Evolutionary conservation across 2,329 filamentous ascomycete species (phyloP).

Genomic region (Aspergillus tanneri): DNA sequence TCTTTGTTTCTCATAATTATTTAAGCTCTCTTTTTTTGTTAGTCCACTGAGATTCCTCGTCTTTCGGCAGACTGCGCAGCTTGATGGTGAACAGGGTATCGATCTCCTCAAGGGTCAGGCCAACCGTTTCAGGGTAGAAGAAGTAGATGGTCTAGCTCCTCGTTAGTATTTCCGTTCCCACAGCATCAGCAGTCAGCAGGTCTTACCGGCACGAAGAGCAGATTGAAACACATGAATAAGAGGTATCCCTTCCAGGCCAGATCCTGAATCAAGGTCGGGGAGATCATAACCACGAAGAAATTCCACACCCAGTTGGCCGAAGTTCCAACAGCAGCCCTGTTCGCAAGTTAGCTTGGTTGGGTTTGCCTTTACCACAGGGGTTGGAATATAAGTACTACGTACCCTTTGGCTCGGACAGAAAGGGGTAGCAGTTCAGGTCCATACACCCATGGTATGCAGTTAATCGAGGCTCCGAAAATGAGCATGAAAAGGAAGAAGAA

Average conservation of each 20-base stretch:
- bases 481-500: constrained; percentile 52
- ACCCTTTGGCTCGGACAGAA: constrained; percentile 52
- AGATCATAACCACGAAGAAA: constrained; percentile 46
- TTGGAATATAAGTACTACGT: constrained; percentile 19
- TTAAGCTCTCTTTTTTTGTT: too few relatives aligned
- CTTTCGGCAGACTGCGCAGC: too few relatives aligned
- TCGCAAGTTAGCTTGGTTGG: too few relatives aligned
- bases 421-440: constrained; percentile 53
- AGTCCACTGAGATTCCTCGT: too few relatives aligned
- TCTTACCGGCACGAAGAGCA: constrained; percentile 41
- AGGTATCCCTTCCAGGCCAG: constrained; percentile 38
- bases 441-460: constrained; percentile 54
- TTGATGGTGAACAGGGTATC: constrained; percentile 44
- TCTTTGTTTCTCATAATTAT: too few relatives aligned
- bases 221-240: constrained; percentile 38
- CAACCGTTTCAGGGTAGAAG: constrained; percentile 47
- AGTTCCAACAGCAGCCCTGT: constrained; percentile 46
- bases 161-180: too few relatives aligned
- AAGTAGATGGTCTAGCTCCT: constrained; percentile 49
- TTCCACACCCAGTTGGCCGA: constrained; percentile 53
- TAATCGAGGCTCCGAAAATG: constrained; percentile 46
- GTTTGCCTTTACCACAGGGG: neutral
- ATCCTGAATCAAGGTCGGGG: constrained; percentile 32
- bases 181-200: neutral
- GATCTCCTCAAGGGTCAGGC: constrained; percentile 46